Evolutionary conservation across 306 rosid genomes (phyloP).

Genomic region (Cucumis cinereus): DNA sequence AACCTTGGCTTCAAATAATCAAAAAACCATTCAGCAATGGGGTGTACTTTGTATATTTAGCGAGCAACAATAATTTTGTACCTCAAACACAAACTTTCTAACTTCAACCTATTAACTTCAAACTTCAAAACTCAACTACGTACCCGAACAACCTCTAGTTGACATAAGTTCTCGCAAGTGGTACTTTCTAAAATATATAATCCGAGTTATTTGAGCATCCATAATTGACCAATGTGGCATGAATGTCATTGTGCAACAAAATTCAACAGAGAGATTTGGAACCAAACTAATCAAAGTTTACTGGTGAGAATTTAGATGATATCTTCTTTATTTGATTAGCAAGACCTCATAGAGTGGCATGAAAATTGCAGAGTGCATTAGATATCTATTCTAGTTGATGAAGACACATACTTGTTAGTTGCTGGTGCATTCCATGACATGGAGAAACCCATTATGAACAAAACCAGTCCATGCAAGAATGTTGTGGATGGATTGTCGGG

Average conservation of each 20-base stretch:
- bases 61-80: no score
- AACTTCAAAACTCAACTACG: no score
- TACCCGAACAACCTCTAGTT: background rate
- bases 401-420: constrained; percentile 54
- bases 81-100: no score
- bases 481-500: constrained; percentile 59
- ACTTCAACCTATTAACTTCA: no score
- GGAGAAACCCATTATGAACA: constrained; percentile 58
- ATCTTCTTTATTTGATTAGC: background rate
- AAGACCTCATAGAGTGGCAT: background rate
- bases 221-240: background rate
- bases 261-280: background rate
- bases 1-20: background rate
- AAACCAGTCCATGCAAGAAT: constrained; percentile 47
- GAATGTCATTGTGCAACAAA: background rate
- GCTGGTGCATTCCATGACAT: constrained; percentile 65
- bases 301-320: background rate
- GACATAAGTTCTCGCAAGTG: background rate
- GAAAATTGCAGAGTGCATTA: background rate
- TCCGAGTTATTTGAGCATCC: background rate
- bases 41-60: no score
- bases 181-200: background rate
- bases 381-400: background rate
- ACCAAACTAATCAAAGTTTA: background rate
- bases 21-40: background rate